Evolutionary conservation across 1,284 basidiomycete genomes (phyloP).

Genomic region (Marasmius oreades): DNA sequence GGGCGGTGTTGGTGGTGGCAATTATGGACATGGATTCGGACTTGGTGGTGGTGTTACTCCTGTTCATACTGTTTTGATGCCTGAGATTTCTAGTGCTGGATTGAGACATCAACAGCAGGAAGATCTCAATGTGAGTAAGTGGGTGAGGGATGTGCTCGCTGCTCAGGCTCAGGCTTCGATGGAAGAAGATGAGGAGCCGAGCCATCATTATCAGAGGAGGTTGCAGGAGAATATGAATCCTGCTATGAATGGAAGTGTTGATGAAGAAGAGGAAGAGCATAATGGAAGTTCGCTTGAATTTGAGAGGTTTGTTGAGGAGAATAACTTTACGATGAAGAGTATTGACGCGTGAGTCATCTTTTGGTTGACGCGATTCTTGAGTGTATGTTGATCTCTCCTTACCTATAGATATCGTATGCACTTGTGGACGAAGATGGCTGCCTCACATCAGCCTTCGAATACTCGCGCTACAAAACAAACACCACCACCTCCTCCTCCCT

Average conservation of each 20-base stretch:
- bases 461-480: slow-evolving; percentile 13
- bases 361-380: slow-evolving; percentile 9
- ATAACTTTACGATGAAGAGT: slow-evolving; percentile 79
- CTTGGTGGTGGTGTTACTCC: slow-evolving; percentile 70
- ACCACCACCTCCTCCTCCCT: slow-evolving; percentile 28
- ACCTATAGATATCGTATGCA: slow-evolving; percentile 74
- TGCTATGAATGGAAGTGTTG: slow-evolving; percentile 45
- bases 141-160: slow-evolving; percentile 13
- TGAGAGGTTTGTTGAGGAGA: slow-evolving; percentile 70
- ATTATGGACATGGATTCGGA: slow-evolving; percentile 31
- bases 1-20: slow-evolving; percentile 57
- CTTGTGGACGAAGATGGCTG: slow-evolving; percentile 80
- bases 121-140: slow-evolving; percentile 9
- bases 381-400: slow-evolving; percentile 5
- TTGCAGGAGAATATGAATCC: slow-evolving; percentile 84
- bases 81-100: slow-evolving; percentile 33
- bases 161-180: slow-evolving; percentile 11
- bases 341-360: slow-evolving; percentile 64
- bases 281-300: slow-evolving; percentile 32
- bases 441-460: slow-evolving; percentile 25
- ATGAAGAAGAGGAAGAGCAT: slow-evolving; percentile 24
- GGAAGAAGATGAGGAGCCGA: slow-evolving; percentile 4
- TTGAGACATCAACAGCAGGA: neutral
- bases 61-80: slow-evolving; percentile 82
- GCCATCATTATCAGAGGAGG: slow-evolving; percentile 22